Evolutionary conservation across 345 rosid species (phyloP), one percentile per base, ranked within the genome.

Genomic region (Durio zibethinus): DNA sequence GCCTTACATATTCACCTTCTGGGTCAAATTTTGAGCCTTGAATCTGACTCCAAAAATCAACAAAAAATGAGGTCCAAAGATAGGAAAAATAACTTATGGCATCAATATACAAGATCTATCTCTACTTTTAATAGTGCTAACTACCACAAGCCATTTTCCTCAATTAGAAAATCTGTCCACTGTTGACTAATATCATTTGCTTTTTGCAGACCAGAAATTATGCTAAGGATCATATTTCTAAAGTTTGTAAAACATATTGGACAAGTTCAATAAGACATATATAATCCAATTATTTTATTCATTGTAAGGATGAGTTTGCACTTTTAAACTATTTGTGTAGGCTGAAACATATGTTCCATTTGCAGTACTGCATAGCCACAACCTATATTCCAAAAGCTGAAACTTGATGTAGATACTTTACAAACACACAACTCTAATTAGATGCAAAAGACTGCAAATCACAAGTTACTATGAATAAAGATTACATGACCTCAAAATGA

Each of bases 1-100:
- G 94, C 79, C 99, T 85, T 47, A 91, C 89, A 67, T 91, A 93
- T 33, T 95, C 97, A 18, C 99, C 98, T 78, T 95, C 93, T 0
- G 97, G 89, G 56, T 95, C 98, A 43, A 74, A 91, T 74, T 87
- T 89, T 18, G 83, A 85, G 54, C 98, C 99, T 89, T 91, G 98
- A 80, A 90, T 80, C 99, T 95, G 87, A 74, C 35, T 59, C 78
- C 45, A 31, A 76, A 31, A 57, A 43, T 42, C 33, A 21, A 69
- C 35, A 72, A 31, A 74, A 74, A 79, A 83, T 72, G 62, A 75
- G 76, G 31, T 21, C 25, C 67, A 48, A 31, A 33, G 63, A 62
- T 45, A 12, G 20, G 73, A 53, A 31, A 35, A n/a, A 52, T 52
- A 62, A 62, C 67, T 10, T 20, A 72, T 10, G 5, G 10, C 56